Conservation (phyloP, 306 rosid species). For the Cucumis melo region DNA sequence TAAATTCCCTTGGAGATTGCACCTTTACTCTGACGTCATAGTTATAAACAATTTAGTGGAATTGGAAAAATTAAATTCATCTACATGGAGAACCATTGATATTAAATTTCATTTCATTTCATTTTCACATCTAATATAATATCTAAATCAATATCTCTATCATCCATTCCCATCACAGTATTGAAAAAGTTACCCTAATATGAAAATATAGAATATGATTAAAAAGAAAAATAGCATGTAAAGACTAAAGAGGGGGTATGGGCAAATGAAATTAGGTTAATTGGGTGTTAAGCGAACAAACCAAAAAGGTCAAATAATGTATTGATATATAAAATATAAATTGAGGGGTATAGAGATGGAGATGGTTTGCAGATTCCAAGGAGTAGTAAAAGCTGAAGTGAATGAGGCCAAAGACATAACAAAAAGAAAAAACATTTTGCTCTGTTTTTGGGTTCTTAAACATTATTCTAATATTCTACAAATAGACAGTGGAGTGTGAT, state of each 20-base stretch:
- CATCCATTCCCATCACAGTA: too few species aligned
- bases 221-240: neutral
- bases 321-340: neutral
- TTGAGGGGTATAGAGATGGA: neutral
- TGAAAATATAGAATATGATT: neutral
- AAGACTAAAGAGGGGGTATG: neutral
- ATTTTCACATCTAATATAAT: too few species aligned
- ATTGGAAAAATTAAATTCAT: neutral
- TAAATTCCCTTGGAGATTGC: neutral
- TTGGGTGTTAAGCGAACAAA: neutral
- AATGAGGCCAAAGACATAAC: slow-evolving; percentile 33
- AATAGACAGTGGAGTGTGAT: neutral
- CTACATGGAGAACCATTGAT: neutral
- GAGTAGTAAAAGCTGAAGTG: slow-evolving; percentile 24
- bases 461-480: neutral
- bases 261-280: slow-evolving; percentile 3
- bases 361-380: slow-evolving; percentile 34
- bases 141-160: too few species aligned
- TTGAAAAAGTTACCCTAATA: too few species aligned
- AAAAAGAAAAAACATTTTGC: neutral
- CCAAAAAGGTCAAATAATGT: neutral
- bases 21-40: neutral
- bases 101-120: too few species aligned
- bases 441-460: neutral
- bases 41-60: neutral